A percentile compares a stretch with the other conserved stretches of the same genome.
These are phyloP conservation scores for Claviceps citrina DNA, from an alignment of 2,329 filamentous ascomycete species.

Conservation along the genomic window DNA sequence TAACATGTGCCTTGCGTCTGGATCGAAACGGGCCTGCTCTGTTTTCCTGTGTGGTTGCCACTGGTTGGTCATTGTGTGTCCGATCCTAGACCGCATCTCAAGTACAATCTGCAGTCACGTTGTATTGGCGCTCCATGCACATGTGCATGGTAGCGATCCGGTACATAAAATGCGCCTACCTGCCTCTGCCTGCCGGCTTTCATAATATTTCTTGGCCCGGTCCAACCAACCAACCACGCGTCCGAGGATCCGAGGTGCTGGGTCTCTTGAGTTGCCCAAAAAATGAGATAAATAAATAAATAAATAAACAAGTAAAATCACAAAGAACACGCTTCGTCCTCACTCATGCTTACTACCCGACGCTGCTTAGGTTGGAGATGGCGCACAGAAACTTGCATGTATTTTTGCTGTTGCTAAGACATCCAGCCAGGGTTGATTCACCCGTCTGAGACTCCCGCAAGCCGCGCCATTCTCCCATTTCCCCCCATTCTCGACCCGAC, in stretches of 20 bases:
- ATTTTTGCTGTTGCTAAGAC: neutral
- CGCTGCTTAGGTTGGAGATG: neutral
- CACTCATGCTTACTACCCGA: neutral
- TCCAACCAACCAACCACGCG: too few species aligned
- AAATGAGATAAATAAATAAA: too few species aligned
- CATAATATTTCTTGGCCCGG: too few species aligned
- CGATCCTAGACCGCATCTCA: constrained; percentile 5
- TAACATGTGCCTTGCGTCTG: neutral
- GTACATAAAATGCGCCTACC: neutral
- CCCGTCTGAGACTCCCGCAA: neutral
- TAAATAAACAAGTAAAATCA: too few species aligned
- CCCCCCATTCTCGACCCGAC: neutral
- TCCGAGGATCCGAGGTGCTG: too few species aligned
- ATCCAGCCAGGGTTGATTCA: neutral
- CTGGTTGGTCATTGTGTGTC: neutral
- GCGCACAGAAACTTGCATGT: neutral
- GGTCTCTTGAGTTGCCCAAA: too few species aligned
- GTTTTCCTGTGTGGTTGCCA: neutral
- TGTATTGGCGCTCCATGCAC: constrained; percentile 7
- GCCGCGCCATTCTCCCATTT: neutral
- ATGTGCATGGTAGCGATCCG: constrained; percentile 5
- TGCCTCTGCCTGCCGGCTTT: neutral
- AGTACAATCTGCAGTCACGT: constrained; percentile 4
- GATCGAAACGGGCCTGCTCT: too few species aligned
- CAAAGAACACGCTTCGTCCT: too few species aligned